phyloP scores from a whole-genome alignment of 257 asterid species.

The Gardenia jasminoides region DNA sequence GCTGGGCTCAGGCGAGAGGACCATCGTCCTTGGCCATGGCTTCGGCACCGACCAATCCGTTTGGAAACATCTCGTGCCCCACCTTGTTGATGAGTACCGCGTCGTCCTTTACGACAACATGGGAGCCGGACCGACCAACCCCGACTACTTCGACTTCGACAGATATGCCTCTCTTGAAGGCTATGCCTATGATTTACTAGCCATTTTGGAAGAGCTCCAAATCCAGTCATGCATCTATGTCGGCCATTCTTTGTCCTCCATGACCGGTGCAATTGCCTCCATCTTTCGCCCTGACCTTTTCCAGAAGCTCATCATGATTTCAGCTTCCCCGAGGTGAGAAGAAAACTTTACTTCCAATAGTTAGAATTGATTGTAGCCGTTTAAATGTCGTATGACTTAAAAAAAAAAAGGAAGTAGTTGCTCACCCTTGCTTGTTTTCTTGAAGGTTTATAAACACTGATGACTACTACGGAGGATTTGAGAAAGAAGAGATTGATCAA shows the following conservation, averaged over 20 bases:
- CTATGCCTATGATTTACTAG: conserved; percentile 39
- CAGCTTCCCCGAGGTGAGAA: conserved; percentile 41
- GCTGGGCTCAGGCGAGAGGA: conserved; percentile 33
- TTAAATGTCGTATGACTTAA: too few relatives aligned
- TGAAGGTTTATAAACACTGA: conserved; percentile 37
- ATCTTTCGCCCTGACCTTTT: conserved; percentile 44
- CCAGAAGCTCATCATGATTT: conserved; percentile 30
- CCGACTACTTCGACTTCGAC: conserved; percentile 52
- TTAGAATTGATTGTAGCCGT: too few relatives aligned
- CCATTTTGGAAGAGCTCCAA: conserved; percentile 39
- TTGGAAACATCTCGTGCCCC: conserved; percentile 47
- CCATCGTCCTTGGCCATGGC: conserved; percentile 46
- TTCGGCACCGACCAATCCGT: conserved; percentile 53
- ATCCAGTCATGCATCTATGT: conserved; percentile 30
- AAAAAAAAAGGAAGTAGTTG: too few relatives aligned
- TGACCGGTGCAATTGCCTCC: conserved; percentile 46
- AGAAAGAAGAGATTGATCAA: conserved; percentile 38
- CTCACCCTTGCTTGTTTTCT: neutral
- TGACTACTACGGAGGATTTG: conserved; percentile 51
- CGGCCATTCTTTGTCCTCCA: conserved; percentile 45
- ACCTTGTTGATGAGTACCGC: conserved; percentile 36
- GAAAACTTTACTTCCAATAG: too few relatives aligned
- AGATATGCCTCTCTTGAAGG: conserved; percentile 43
- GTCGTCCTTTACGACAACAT: conserved; percentile 47
- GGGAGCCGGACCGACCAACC: conserved; percentile 52